Evolutionary conservation across 305 asterid genomes (phyloP).

Genomic region (Fraxinus latifolia): DNA sequence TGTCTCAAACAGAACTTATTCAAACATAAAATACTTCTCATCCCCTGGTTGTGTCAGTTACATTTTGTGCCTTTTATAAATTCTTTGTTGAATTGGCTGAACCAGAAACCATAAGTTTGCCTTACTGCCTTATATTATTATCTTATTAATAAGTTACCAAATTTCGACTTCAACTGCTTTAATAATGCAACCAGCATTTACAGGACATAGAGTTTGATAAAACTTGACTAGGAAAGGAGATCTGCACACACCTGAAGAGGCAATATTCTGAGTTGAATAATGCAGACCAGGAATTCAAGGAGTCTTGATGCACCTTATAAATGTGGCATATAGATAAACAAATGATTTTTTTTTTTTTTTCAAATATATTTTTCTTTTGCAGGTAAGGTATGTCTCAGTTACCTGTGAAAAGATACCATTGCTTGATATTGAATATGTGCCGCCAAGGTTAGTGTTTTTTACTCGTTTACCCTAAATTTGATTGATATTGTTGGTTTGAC

Average conservation of each 20-base stretch:
- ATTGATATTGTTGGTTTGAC: neutral
- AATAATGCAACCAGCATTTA: neutral
- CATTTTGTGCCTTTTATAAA: neutral
- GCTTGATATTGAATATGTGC: constrained; percentile 87
- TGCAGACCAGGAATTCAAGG: neutral
- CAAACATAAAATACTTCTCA: neutral
- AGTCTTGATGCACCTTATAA: constrained; percentile 15
- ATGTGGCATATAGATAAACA: neutral
- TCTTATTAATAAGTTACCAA: neutral
- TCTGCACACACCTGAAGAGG: neutral
- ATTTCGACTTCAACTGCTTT: neutral
- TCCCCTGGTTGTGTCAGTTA: neutral
- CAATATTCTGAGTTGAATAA: neutral
- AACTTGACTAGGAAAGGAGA: neutral
- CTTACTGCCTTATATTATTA: neutral
- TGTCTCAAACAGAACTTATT: neutral
- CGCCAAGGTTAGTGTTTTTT: constrained; percentile 59
- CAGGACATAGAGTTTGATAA: neutral
- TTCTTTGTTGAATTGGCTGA: neutral
- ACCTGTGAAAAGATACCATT: constrained; percentile 77
- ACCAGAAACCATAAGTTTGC: neutral
- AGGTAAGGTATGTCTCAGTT: constrained; percentile 88
- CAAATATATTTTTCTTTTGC: constrained; percentile 16
- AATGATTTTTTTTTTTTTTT: neutral
- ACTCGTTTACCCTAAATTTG: neutral